Conservation (phyloP, 371 early-diverging fungal genomes). For the Blakeslea trispora region DNA sequence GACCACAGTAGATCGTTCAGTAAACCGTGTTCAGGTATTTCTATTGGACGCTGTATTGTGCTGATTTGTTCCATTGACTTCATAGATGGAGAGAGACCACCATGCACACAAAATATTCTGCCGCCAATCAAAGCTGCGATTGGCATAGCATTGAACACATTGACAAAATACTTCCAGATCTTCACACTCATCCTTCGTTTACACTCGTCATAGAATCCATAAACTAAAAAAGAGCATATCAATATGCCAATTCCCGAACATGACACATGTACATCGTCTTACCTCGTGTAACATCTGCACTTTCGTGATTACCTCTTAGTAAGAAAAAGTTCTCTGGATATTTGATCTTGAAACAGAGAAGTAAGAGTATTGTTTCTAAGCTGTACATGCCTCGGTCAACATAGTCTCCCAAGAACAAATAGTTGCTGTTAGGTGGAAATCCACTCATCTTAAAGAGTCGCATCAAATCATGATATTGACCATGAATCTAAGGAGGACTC, state of each 20-base stretch:
- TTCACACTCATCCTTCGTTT: constrained; percentile 90
- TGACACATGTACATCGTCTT: constrained; percentile 13
- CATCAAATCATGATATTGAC: constrained; percentile 90
- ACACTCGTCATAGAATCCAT: constrained; percentile 99
- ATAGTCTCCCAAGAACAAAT: constrained; percentile 96
- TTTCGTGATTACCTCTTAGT: constrained; percentile 97
- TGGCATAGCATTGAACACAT: constrained; percentile 96
- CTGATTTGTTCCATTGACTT: constrained; percentile 88
- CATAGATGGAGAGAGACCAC: constrained; percentile 62
- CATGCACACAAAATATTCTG: constrained; percentile 97
- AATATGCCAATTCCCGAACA: background rate
- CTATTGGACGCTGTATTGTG: constrained; percentile 82
- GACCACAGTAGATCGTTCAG: constrained; percentile 90
- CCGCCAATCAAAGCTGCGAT: constrained; percentile 92
- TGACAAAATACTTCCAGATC: constrained; percentile 95
- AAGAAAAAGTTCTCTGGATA: constrained; percentile 95
- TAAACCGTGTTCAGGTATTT: constrained; percentile 93
- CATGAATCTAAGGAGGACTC: constrained; percentile 62
- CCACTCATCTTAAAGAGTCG: constrained; percentile 86
- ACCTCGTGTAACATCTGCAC: constrained; percentile 91
- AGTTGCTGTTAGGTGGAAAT: constrained; percentile 85
- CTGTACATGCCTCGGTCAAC: constrained; percentile 96
- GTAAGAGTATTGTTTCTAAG: constrained; percentile 91
- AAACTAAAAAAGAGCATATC: constrained; percentile 49
- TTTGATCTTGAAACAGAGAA: constrained; percentile 96